phyloP scores from a whole-genome alignment of 352 stramenopile species.

The Pelagophyceae sp. region DNA sequence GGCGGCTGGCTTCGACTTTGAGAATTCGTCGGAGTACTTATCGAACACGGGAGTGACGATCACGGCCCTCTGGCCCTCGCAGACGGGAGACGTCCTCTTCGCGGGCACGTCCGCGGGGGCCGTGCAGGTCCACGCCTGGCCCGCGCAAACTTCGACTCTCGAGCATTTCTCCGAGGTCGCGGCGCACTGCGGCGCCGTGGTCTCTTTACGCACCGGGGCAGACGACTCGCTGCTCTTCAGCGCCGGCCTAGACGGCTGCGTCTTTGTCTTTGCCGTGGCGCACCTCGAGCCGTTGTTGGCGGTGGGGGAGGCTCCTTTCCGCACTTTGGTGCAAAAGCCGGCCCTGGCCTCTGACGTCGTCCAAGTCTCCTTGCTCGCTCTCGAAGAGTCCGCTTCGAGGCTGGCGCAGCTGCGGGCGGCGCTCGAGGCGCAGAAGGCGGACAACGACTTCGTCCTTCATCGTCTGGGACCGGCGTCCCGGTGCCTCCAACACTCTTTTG shows the following conservation, averaged over 20 bases:
- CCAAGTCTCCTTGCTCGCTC: conserved; percentile 59
- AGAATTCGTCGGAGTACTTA: too few relatives aligned
- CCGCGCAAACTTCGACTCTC: too few relatives aligned
- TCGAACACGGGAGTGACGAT: neutral
- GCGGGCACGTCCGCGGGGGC: conserved; percentile 34
- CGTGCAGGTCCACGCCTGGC: conserved; percentile 70
- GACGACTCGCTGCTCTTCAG: too few relatives aligned
- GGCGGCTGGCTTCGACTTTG: too few relatives aligned
- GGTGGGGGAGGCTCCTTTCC: conserved; percentile 41
- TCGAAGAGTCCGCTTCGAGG: conserved; percentile 51
- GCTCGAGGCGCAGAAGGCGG: conserved; percentile 57
- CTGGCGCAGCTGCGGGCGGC: conserved; percentile 49
- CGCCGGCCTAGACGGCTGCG: too few relatives aligned
- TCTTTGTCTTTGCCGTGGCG: conserved; percentile 47
- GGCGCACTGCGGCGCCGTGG: too few relatives aligned
- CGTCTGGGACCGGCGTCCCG: conserved; percentile 59
- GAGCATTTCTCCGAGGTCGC: too few relatives aligned
- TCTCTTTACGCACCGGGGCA: too few relatives aligned
- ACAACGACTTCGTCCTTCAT: conserved; percentile 67
- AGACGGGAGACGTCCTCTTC: conserved; percentile 69
- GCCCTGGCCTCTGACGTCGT: too few relatives aligned
- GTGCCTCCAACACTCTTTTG: too few relatives aligned
- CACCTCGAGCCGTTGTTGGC: conserved; percentile 22
- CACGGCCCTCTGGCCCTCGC: conserved; percentile 14
- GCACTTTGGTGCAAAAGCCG: too few relatives aligned